Percentiles rank a stretch among this genome's conserved stretches.
phyloP scores from a whole-genome alignment of 805 yeast species.

The Priceomyces carsonii region DNA sequence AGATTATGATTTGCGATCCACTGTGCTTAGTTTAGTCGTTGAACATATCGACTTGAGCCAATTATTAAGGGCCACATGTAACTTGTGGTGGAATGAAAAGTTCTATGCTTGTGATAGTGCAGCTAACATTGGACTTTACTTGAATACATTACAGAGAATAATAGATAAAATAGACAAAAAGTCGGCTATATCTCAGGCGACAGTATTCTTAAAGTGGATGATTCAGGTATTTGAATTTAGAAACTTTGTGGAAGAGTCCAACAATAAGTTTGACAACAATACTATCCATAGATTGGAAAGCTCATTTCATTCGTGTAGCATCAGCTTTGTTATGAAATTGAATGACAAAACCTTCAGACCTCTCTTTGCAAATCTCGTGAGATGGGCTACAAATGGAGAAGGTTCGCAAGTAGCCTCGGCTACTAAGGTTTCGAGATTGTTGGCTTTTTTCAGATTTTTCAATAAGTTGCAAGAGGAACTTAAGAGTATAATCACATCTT shows the following conservation, averaged over 20 bases:
- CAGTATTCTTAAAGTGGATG: conserved; percentile 67
- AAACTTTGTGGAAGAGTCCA: conserved; percentile 29
- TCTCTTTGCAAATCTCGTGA: conserved; percentile 76
- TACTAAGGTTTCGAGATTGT: conserved; percentile 56
- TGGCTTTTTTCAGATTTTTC: conserved; percentile 83
- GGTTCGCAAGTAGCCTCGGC: conserved; percentile 50
- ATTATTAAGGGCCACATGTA: conserved; percentile 60
- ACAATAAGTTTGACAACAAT: conserved; percentile 56
- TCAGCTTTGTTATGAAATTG: conserved; percentile 80
- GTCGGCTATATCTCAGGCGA: conserved; percentile 69
- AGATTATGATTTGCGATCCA: conserved; percentile 58
- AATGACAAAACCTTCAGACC: conserved; percentile 95
- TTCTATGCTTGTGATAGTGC: conserved; percentile 35
- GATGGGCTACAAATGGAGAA: conserved; percentile 92
- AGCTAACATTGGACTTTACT: conserved; percentile 60
- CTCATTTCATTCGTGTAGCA: conserved; percentile 69
- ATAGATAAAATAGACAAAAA: conserved; percentile 72
- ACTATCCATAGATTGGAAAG: conserved; percentile 82
- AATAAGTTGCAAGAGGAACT: conserved; percentile 80
- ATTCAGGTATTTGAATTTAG: conserved; percentile 73
- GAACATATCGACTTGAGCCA: conserved; percentile 67
- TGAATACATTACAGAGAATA: conserved; percentile 64
- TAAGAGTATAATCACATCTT: conserved; percentile 84
- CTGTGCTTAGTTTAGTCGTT: conserved; percentile 60
- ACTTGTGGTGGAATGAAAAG: conserved; percentile 54